Evolutionary conservation across 1,284 basidiomycete genomes (phyloP), one percentile per base, ranked within the genome.

Genomic region (Volvariella volvacea): DNA sequence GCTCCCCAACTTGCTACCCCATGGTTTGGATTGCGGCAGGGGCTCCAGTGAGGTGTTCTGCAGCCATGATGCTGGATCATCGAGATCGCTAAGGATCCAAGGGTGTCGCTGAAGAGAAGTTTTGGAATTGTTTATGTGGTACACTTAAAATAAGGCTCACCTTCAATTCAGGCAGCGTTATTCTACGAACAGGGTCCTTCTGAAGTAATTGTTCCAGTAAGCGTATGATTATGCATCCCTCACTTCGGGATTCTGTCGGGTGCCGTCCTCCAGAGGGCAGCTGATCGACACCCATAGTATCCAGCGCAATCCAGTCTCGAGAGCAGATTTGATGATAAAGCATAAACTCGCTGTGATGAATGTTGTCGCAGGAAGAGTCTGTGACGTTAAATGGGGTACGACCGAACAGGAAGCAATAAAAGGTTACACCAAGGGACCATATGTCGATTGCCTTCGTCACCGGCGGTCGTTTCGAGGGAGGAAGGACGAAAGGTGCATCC

Each of bases 391-490:
- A 93, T 0, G 91, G 91, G 0, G 83, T 78, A 46, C 68, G 73
- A 16, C 88, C 91, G 58, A 92, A 93, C 2, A 93, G 70, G 25
- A 95, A 70, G 57, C 89, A 91, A 62, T 89, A 94, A 22, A 92
- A 74, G 2, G 90, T 93, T 21, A 93, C 87, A 15, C 88, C 92
- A 15, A 95, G 72, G 0, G 91, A 89, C 92, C 92, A 95, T 3
- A 93, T 77, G 57, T 95, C 92, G 57, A 95, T 90, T 2, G 88
- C 88, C 56, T 89, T 86, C 22, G 88, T 91, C 52, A 93, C 47
- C 66, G 77, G 54, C 67, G 74, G 61, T 59, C 68, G 47, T 62
- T 64, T 41, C 61, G 62, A 41, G 44, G 65, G 58, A 21, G 46
- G 25, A 22, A 36, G 37, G 12, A 19, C 32, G 15, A 20, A 31